Percentiles rank a stretch among this genome's conserved stretches.
Conservation (phyloP, 1,284 basidiomycete species). For the Papiliotrema flavescens region DNA sequence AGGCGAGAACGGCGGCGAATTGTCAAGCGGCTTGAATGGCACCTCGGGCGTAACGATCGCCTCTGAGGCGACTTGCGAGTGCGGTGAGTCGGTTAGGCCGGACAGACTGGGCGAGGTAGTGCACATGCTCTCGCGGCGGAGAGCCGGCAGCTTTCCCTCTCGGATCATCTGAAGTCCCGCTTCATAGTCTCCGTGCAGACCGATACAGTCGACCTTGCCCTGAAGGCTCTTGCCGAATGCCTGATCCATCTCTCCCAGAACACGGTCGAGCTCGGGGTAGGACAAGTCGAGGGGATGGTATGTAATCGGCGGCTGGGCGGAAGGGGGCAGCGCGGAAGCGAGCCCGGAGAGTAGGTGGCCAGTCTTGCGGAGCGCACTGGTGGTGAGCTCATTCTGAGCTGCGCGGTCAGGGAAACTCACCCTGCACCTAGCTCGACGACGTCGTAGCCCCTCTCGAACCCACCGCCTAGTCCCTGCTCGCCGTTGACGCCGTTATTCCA, state of each 20-base stretch:
- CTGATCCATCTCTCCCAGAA: constrained; percentile 64
- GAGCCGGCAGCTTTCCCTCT: constrained; percentile 45
- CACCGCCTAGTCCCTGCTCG: constrained; percentile 52
- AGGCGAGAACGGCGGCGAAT: background rate
- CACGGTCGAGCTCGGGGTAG: constrained; percentile 76
- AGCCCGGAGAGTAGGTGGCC: constrained; percentile 78
- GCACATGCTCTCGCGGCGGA: constrained; percentile 8
- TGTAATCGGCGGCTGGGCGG: constrained; percentile 57
- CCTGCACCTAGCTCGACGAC: constrained; percentile 84
- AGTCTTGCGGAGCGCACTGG: constrained; percentile 82
- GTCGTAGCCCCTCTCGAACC: constrained; percentile 50
- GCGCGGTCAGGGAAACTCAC: constrained; percentile 54
- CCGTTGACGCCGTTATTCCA: constrained; percentile 64
- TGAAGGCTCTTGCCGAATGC: constrained; percentile 63
- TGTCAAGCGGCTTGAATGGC: background rate
- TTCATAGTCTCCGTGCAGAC: constrained; percentile 86
- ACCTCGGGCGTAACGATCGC: background rate
- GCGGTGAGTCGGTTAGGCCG: background rate
- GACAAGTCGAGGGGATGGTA: constrained; percentile 96
- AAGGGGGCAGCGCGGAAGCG: constrained; percentile 51
- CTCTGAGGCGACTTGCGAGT: background rate
- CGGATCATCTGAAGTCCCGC: constrained; percentile 61
- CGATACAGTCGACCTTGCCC: constrained; percentile 70
- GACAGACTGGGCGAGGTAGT: background rate
- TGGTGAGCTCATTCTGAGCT: background rate